Percentiles rank a stretch among this genome's conserved stretches.
Evolutionary conservation across 2,329 filamentous ascomycete genomes (phyloP).

Genomic region (Daldinia sp.): DNA sequence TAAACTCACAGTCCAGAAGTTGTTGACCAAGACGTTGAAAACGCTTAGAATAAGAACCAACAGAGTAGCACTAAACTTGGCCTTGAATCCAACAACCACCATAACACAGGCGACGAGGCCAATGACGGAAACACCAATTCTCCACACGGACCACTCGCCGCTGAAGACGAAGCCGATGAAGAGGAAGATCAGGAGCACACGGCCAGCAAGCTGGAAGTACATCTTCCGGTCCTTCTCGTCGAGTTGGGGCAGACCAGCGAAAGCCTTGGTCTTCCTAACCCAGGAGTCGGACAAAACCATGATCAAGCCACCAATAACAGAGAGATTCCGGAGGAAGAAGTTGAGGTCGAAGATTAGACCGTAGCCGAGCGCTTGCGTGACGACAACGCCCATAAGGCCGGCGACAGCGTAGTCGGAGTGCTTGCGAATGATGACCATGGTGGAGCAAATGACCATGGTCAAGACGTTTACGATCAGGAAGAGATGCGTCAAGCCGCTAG

Average conservation of each 20-base stretch:
- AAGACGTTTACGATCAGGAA: conserved; percentile 93
- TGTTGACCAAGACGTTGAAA: conserved; percentile 98
- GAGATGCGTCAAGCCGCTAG: conserved; percentile 84
- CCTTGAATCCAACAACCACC: conserved; percentile 99
- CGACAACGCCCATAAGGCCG: conserved; percentile 88
- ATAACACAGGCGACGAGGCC: conserved; percentile 94
- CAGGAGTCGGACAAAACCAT: conserved; percentile 99
- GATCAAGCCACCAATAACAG: conserved; percentile 93
- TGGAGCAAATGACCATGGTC: conserved; percentile 83
- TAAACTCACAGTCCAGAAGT: conserved; percentile 97
- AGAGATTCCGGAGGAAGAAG: conserved; percentile 99
- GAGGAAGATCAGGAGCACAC: conserved; percentile 95
- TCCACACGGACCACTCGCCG: conserved; percentile 89
- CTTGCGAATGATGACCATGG: conserved; percentile 88
- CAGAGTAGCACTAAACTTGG: conserved; percentile 97
- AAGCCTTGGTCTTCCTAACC: conserved; percentile 97
- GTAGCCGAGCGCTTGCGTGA: conserved; percentile 94
- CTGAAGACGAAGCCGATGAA: conserved; percentile 97
- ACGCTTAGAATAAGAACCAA: conserved; percentile 93
- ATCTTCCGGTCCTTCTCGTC: conserved; percentile 99
- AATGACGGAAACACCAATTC: conserved; percentile 82
- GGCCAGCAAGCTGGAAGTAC: conserved; percentile 98
- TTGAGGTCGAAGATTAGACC: conserved; percentile 98
- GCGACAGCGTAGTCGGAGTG: conserved; percentile 92
- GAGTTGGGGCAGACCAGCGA: conserved; percentile 89